Evolutionary conservation across 495 filamentous ascomycete genomes (phyloP).

Genomic region (Penicillium arizonense): DNA sequence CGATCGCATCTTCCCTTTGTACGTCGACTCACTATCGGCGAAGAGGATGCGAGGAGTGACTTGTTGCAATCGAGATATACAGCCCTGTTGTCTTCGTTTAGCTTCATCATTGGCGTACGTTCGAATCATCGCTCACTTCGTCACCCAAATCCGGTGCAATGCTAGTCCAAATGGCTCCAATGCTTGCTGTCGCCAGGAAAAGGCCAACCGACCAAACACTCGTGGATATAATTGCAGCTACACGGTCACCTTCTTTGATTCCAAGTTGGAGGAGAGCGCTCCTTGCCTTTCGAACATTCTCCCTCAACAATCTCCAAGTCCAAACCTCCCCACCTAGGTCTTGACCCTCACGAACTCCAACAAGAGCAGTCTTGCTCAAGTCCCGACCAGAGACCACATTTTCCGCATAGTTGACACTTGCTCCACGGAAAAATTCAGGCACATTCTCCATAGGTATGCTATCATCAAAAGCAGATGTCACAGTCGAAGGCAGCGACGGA

Average conservation of each 20-base stretch:
- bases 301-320: constrained; percentile 59
- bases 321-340: constrained; percentile 52
- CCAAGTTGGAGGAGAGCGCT: constrained; percentile 50
- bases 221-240: constrained; percentile 68
- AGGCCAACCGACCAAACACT: constrained; percentile 62
- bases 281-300: constrained; percentile 48
- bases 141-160: constrained; percentile 72
- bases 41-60: constrained; percentile 66
- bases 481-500: constrained; percentile 37
- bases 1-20: constrained; percentile 60
- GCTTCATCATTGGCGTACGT: neutral
- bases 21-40: constrained; percentile 67
- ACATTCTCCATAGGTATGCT: constrained; percentile 57
- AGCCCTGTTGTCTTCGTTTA: constrained; percentile 42
- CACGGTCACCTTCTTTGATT: constrained; percentile 61
- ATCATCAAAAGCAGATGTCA: constrained; percentile 56
- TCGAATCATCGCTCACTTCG: constrained; percentile 5
- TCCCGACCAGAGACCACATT: constrained; percentile 59
- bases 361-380: constrained; percentile 52
- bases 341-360: constrained; percentile 65
- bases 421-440: constrained; percentile 57
- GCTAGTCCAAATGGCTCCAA: constrained; percentile 66
- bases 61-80: constrained; percentile 65
- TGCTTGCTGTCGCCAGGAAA: constrained; percentile 55
- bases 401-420: constrained; percentile 72